These are phyloP conservation scores for Spergularia bocconei DNA, from an alignment of 148 eudicot species.

Conservation along the genomic window DNA sequence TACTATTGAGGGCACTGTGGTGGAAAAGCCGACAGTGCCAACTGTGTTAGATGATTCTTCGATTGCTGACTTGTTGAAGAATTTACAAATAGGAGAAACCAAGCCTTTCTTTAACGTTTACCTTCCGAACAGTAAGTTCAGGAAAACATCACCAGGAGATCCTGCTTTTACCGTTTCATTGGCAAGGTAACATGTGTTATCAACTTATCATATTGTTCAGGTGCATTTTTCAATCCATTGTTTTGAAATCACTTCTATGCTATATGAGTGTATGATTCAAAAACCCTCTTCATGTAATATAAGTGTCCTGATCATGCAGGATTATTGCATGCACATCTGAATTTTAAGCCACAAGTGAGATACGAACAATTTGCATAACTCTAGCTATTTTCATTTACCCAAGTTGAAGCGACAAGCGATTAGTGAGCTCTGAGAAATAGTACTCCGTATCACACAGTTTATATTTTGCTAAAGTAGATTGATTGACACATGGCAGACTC, in stretches of 20 bases:
- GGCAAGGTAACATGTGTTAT: conserved; percentile 44
- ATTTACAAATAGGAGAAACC: conserved; percentile 46
- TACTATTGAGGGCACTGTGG: conserved; percentile 25
- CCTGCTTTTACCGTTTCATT: conserved; percentile 63
- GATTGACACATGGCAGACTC: too few relatives aligned
- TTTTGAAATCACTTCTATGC: not conserved
- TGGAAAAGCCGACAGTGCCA: conserved; percentile 1
- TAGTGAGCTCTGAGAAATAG: not conserved
- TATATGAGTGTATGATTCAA: not conserved
- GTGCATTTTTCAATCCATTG: not conserved
- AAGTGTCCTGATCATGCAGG: not conserved
- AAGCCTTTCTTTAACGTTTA: conserved; percentile 73
- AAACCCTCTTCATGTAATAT: not conserved
- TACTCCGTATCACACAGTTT: not conserved
- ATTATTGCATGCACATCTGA: not conserved
- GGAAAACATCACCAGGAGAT: conserved; percentile 78
- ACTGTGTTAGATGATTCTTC: conserved; percentile 17
- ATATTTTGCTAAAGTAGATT: not conserved
- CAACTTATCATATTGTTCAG: not conserved
- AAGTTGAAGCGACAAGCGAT: too few relatives aligned
- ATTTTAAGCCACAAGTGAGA: not conserved
- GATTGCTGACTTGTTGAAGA: conserved; percentile 37
- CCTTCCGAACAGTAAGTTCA: conserved; percentile 82
- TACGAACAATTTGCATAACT: not conserved
- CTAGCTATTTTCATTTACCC: not conserved